Percentiles rank a stretch among this genome's conserved stretches.
Evolutionary conservation across 2,329 filamentous ascomycete species (phyloP).

Genomic region (Aurifilum marmelostoma): DNA sequence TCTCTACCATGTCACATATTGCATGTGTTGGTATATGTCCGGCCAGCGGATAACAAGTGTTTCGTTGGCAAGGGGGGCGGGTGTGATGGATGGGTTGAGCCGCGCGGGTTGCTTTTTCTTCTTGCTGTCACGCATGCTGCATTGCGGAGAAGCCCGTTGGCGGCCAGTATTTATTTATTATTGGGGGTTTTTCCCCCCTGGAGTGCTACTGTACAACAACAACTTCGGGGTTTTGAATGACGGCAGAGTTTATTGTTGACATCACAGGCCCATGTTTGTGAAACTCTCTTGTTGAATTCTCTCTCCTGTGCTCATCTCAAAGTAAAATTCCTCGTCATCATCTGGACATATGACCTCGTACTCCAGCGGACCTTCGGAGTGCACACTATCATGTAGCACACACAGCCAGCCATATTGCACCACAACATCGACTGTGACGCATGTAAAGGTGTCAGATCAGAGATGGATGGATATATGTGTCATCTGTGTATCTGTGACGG

Average conservation of each 20-base stretch:
- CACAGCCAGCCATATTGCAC: neutral
- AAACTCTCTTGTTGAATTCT: no score
- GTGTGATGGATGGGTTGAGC: neutral
- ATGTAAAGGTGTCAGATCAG: neutral
- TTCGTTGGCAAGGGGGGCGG: neutral
- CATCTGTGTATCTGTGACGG: neutral
- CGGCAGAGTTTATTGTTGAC: no score
- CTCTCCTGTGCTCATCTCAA: neutral
- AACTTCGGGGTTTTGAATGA: no score
- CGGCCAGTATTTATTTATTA: neutral
- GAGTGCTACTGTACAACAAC: no score
- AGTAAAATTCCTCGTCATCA: neutral
- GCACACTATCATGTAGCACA: neutral
- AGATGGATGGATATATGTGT: neutral
- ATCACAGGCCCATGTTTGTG: no score
- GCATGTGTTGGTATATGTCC: neutral
- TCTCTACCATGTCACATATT: neutral
- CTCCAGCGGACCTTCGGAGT: neutral
- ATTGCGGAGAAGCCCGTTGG: no score
- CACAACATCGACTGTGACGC: neutral
- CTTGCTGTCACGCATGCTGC: neutral
- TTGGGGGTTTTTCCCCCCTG: no score
- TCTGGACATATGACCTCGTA: neutral
- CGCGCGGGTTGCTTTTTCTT: neutral
- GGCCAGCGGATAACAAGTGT: neutral